phyloP scores from a whole-genome alignment of 192 early-diverging fungal species.

The Coemansia sp. region DNA sequence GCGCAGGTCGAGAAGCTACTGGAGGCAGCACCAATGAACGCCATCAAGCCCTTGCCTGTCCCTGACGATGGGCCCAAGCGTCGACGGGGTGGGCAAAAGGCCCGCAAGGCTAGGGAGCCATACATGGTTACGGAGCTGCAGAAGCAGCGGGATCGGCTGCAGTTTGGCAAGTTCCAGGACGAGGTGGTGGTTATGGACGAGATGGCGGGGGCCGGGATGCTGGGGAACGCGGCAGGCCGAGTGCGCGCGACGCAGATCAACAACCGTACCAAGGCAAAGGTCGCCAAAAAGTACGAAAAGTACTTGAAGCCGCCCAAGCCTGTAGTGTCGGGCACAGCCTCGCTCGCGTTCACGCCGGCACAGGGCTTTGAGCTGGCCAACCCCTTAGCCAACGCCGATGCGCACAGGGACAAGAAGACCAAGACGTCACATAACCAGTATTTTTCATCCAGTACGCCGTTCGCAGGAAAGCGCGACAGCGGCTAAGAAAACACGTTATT shows the following conservation, averaged over 20 bases:
- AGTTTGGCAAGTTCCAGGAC: constrained; percentile 87
- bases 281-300: constrained; percentile 53
- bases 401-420: constrained; percentile 38
- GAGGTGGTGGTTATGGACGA: constrained; percentile 79
- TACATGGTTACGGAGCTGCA: constrained; percentile 81
- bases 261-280: constrained; percentile 62
- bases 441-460: constrained; percentile 65
- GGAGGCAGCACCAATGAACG: constrained; percentile 80
- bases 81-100: constrained; percentile 83
- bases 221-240: constrained; percentile 71
- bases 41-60: constrained; percentile 82
- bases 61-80: constrained; percentile 90
- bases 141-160: constrained; percentile 84
- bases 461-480: constrained; percentile 44
- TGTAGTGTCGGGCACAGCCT: constrained; percentile 73
- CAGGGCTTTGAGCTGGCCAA: constrained; percentile 92
- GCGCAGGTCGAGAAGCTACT: constrained; percentile 79
- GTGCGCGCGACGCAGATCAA: constrained; percentile 67
- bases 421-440: constrained; percentile 67
- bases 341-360: constrained; percentile 89
- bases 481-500: too few relatives aligned
- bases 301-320: constrained; percentile 39
- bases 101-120: constrained; percentile 74
- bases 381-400: constrained; percentile 62
- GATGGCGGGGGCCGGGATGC: constrained; percentile 82